phyloP scores from a whole-genome alignment of 768 basidiomycete genomes.

The Pleurotus salmoneostramineus region DNA sequence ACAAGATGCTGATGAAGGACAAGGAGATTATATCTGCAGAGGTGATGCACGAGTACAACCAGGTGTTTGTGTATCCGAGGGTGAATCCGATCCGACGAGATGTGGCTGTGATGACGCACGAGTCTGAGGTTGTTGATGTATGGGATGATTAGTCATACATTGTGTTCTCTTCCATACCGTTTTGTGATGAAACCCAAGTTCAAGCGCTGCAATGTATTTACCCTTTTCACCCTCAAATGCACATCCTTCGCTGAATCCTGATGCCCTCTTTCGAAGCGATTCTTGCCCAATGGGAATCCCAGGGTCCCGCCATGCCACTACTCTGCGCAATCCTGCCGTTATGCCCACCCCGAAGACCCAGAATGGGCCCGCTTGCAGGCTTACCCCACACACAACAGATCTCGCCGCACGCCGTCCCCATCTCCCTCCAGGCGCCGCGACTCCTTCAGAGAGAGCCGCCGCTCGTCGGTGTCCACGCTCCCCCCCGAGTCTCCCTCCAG shows the following conservation, averaged over 20 bases:
- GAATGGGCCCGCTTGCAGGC: not conserved
- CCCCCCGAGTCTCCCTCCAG: not conserved
- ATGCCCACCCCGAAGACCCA: not conserved
- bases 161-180: not conserved
- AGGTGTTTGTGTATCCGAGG: conserved; percentile 80
- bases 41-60: conserved; percentile 82
- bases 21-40: conserved; percentile 71
- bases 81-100: conserved; percentile 74
- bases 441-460: not conserved
- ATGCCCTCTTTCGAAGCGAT: not conserved
- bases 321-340: not conserved
- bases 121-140: conserved; percentile 69
- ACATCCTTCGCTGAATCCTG: not conserved
- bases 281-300: not conserved
- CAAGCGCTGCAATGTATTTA: conserved; percentile 11
- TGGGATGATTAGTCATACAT: conserved; percentile 38
- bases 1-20: conserved; percentile 69
- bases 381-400: not conserved
- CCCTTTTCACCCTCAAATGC: conserved; percentile 11
- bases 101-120: conserved; percentile 81
- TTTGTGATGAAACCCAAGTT: not conserved
- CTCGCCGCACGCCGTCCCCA: too few species aligned
- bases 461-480: not conserved
- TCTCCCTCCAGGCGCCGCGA: too few species aligned
- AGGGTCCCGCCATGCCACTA: not conserved